Evolutionary conservation across 1,284 basidiomycete genomes (phyloP).

Genomic region (Wolfiporia cocos): DNA sequence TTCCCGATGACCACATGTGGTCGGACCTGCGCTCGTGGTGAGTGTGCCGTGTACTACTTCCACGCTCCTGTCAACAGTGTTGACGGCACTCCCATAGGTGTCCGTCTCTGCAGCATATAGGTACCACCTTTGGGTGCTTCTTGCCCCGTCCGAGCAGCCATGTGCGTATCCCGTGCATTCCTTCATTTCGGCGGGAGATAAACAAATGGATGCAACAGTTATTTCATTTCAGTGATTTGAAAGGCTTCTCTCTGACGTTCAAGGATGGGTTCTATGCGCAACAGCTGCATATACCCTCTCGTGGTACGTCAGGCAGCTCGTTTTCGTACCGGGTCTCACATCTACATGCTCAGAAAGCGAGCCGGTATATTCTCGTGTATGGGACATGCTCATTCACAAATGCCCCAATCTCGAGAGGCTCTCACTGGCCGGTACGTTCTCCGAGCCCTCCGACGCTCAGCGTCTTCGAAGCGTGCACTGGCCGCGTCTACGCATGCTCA

Average conservation of each 20-base stretch:
- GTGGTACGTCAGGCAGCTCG: constrained; percentile 44
- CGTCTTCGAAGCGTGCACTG: constrained; percentile 45
- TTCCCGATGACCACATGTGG: constrained; percentile 70
- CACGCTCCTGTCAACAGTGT: not conserved
- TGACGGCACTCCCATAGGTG: constrained; percentile 36
- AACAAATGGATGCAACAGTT: constrained; percentile 34
- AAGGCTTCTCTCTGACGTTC: constrained; percentile 52
- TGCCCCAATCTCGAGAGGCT: constrained; percentile 61
- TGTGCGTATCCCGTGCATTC: constrained; percentile 36
- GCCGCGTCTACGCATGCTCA: constrained; percentile 51
- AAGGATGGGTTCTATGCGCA: constrained; percentile 56
- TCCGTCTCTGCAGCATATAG: constrained; percentile 51
- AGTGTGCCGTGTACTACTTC: constrained; percentile 17
- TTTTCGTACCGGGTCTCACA: too few species aligned
- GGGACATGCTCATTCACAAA: constrained; percentile 60
- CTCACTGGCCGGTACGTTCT: constrained; percentile 47
- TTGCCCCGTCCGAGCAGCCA: constrained; percentile 50
- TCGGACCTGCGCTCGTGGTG: constrained; percentile 59
- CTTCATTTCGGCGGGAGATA: too few species aligned
- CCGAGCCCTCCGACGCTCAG: constrained; percentile 37
- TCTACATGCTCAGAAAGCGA: constrained; percentile 27
- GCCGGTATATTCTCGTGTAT: constrained; percentile 40
- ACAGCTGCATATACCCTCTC: constrained; percentile 41
- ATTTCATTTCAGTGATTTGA: constrained; percentile 57
- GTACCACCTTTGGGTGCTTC: constrained; percentile 53